Evolutionary conservation across 2,329 filamentous ascomycete species (phyloP), one percentile per base, ranked within the genome.

Genomic region (Monosporascus sp.): DNA sequence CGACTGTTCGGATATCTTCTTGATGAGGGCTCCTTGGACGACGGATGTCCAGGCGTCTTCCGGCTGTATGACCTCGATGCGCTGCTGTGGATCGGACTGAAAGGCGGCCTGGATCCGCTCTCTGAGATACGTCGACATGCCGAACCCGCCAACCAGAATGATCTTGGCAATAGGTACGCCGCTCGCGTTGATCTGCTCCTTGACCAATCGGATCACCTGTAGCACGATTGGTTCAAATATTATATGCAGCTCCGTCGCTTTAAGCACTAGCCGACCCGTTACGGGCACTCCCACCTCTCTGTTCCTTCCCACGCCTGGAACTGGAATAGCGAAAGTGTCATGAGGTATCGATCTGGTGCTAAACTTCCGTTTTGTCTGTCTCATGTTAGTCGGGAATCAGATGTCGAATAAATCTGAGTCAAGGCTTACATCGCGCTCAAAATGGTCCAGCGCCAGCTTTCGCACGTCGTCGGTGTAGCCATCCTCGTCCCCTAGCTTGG

Each of bases 41-140:
- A 81, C 75, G 1, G 77, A 74, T 1, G 70, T 69, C 77, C 78
- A 81, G 3, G 75, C 72, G 53, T 74, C 73, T 15, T 72, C 66
- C 1, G 78, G 77, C 49, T 78, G 76, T 49, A 81, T 63, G 27
- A 81, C 70, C 27, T 73, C 65, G 7, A 74, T 69, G 6, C 58
- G 8, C 76, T 64, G 1, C 69, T 38, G 9, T 35, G 6, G 22
- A 27, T 49, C 53, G 9, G 51, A 47, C 15, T 49, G 24, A 62
- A 44, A 69, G 61, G 46, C 66, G 18, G 51, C n/a, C n/a, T 55
- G 64, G 7, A 80, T 60, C 11, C 71, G 65, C 51, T 71, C 65
- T 58, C 72, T 73, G 18, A 79, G 65, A 58, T 78, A 77, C 22
- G 65, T 67, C 18, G 71, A 77, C 41, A 72, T 68, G 3, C 76